Base-by-base conservation (phyloP, 2,329 filamentous ascomycete species). In the Anthostomella pinea region DNA sequence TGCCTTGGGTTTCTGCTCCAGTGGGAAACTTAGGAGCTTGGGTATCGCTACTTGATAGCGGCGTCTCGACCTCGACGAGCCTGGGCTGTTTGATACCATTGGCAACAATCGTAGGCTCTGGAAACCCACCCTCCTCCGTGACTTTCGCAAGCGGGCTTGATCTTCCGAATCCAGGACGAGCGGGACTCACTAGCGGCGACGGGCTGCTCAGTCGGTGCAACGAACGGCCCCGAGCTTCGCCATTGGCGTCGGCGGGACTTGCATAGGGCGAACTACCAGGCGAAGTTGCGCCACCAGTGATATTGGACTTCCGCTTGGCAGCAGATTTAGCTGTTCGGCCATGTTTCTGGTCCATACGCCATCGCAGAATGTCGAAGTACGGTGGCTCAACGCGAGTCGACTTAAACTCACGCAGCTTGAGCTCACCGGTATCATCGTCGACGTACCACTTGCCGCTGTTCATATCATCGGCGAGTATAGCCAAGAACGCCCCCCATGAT, bases 281-380 rank as follows among this genome's bases (percentile, higher is more conserved):
- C 8, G 73, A 75, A 17, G 59, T 62, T 22, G 60, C 49, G 49
- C 60, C 58, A 32, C 68, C 69, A 18, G 62, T 53, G 3, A 68
- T 66, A 49, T 66, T 66, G 2, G 79, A 81, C 46, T 65, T 74
- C 41, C 79, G 72, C 60, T 76, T 75, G 34, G 63, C 64, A 25
- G 63, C 64, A 61, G 21, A 39, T 38, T 54, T 58, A 8, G 58
- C 56, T 24, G 74, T 70, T 41, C 93, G 76, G 30, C 91, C 91
- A 61, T 93, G 85, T 68, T 95, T 97, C 63, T 97, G 91, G 60
- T 98, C 93, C 67, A 85, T 83, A 59, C 93, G 83, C 89, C 93
- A 97, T 51, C 93, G 79, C 53, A 98, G 70, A 57, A 98, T 95
- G 59, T 95, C 91, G 58, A 98, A 82, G 64, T 97, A 98, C 17